Conservation (phyloP, 108 stramenopile genomes). For the Cyclotella atomus region DNA sequence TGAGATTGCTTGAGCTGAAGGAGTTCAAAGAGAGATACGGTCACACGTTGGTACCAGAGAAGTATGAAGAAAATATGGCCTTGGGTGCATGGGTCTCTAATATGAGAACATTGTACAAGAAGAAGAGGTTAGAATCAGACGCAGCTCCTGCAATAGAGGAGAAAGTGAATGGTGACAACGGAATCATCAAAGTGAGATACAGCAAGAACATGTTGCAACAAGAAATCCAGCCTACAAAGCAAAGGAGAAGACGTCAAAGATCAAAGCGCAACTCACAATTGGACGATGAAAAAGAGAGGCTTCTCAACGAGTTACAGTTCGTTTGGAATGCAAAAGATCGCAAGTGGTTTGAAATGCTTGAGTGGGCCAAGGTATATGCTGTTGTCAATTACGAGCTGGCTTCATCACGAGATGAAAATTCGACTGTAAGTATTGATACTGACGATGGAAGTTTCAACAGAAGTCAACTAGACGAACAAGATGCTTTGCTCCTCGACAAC, state of each 20-base stretch:
- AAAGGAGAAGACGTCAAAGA: constrained; percentile 21
- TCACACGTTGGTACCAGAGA: constrained; percentile 47
- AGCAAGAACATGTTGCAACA: constrained; percentile 11
- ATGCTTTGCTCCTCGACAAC: constrained; percentile 30
- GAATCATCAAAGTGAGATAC: constrained; percentile 14
- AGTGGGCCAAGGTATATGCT: constrained; percentile 51
- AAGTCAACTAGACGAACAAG: constrained; percentile 3
- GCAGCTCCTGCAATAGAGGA: background rate
- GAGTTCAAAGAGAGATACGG: constrained; percentile 44
- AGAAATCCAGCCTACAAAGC: background rate
- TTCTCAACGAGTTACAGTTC: constrained; percentile 43
- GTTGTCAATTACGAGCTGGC: constrained; percentile 33
- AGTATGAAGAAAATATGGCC: constrained; percentile 42
- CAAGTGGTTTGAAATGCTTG: constrained; percentile 52
- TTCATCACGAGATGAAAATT: constrained; percentile 4
- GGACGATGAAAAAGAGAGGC: constrained; percentile 34
- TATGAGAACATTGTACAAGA: constrained; percentile 46
- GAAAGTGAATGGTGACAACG: background rate
- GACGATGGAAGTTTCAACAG: background rate
- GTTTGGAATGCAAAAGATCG: constrained; percentile 46
- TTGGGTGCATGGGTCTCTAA: constrained; percentile 52
- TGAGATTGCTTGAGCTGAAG: constrained; percentile 35
- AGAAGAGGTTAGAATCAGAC: constrained; percentile 5
- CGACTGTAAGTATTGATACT: background rate
- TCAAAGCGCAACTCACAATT: constrained; percentile 39